These are phyloP conservation scores for Starmerella bacillaris DNA, from an alignment of 805 yeast genomes.

Conservation along the genomic window DNA sequence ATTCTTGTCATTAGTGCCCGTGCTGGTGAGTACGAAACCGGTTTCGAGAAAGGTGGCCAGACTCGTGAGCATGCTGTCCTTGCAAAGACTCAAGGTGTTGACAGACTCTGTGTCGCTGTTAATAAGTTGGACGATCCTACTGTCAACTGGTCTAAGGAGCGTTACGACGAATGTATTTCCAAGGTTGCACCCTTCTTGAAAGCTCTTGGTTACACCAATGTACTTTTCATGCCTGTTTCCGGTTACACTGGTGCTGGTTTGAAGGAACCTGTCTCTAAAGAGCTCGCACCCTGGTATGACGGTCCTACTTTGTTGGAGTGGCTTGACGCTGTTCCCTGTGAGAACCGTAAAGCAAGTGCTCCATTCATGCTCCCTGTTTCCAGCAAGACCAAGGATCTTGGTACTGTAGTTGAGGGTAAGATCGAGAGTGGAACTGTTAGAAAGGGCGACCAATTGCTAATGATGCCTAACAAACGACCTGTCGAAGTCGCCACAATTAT, in stretches of 20 bases:
- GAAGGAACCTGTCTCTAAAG: constrained; percentile 59
- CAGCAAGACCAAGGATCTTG: constrained; percentile 89
- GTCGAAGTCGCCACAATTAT: constrained; percentile 77
- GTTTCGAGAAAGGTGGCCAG: constrained; percentile 97
- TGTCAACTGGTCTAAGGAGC: constrained; percentile 85
- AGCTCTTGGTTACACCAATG: constrained; percentile 81
- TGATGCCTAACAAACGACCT: constrained; percentile 80
- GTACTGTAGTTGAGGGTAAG: constrained; percentile 96
- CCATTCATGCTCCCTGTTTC: constrained; percentile 96
- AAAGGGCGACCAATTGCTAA: constrained; percentile 52
- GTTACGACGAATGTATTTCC: constrained; percentile 86
- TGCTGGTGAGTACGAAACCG: constrained; percentile 98
- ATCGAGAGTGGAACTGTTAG: constrained; percentile 87
- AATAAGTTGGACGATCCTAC: constrained; percentile 99
- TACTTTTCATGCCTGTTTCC: constrained; percentile 88
- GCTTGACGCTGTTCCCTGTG: constrained; percentile 64
- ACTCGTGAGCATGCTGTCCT: constrained; percentile 93
- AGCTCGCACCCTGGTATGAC: constrained; percentile 76
- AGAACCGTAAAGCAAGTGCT: constrained; percentile 73
- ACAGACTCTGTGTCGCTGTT: constrained; percentile 78
- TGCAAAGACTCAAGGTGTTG: constrained; percentile 97
- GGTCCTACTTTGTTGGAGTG: constrained; percentile 88
- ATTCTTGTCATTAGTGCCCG: constrained; percentile 92
- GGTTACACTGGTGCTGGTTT: constrained; percentile 96
- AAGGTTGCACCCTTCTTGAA: constrained; percentile 57